Base-by-base conservation (phyloP, 2,329 filamentous ascomycete species). In the Coniella vitis region DNA sequence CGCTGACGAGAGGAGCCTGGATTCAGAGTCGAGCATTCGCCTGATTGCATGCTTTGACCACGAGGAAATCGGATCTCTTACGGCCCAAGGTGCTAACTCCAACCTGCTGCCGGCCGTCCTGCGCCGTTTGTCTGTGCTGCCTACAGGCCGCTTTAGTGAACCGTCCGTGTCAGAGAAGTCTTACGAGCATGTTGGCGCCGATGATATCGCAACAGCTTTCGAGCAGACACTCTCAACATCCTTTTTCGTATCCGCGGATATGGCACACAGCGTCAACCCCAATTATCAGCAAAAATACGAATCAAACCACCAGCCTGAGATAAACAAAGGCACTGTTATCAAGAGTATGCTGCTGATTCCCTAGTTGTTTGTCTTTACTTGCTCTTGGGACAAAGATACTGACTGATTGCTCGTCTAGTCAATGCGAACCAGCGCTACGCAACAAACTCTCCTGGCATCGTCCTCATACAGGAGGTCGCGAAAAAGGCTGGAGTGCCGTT, bases 341-440 rank as follows among this genome's bases (percentile, higher is more conserved):
- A 98, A 98, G 72, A 53, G 51, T 47, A 45, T 37, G 47, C 38
- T 32, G 2, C 3, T 16, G 14, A 10, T 4, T 17, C 2, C 4
- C 34, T 9, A 5, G 3, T 12, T 7, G 8, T 37, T 19, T 37
- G n/a, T 9, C 5, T 37, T 10, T 17, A 17, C 1, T 7, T 37
- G n/a, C n/a, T 37, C 10, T 37, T 9, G 4, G 25, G 25, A 29
- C 25, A n/a, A 16, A 17, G 19, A 21, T 20, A 17, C 29, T 43
- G 9, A 44, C 35, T 40, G n/a, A n/a, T 20, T 35, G 21, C 22
- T 17, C 20, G 14, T 37, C 19, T 22, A 53, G 79, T 98, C 74
- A 98, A 98, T 64, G 93, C 93, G 55, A 98, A 97, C 67, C 89
- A 93, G 58, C 85, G 90, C 54, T 98, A 98, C 69, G 90, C 91